Conservation (phyloP, 208 protist genomes). For the Wallacemonas sp. region DNA sequence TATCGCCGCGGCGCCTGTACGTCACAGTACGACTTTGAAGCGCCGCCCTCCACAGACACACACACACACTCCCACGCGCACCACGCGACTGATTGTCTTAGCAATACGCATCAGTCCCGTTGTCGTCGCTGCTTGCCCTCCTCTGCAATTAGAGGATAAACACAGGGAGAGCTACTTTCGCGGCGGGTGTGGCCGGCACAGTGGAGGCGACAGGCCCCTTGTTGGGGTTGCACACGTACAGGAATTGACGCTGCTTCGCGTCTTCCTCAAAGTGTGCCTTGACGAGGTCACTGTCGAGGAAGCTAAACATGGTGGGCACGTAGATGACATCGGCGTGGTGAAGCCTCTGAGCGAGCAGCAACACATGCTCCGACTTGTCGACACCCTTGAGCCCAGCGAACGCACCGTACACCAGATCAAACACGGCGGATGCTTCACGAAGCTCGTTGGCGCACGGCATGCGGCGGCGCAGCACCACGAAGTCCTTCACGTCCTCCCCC, state of each 20-base stretch:
- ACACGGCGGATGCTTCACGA: conserved; percentile 10
- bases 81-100: too few species aligned
- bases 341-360: conserved; percentile 51
- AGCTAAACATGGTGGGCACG: conserved; percentile 72
- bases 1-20: too few species aligned
- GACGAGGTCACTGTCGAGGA: conserved; percentile 78
- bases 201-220: conserved; percentile 17
- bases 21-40: too few species aligned
- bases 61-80: too few species aligned
- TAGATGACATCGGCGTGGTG: conserved; percentile 58
- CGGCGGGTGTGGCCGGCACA: conserved; percentile 41
- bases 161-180: conserved; percentile 59
- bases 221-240: conserved; percentile 49
- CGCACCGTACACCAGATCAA: conserved; percentile 62
- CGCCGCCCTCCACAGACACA: too few species aligned
- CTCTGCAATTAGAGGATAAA: conserved; percentile 36
- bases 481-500: conserved; percentile 38
- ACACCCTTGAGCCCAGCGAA: conserved; percentile 54
- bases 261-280: conserved; percentile 82
- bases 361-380: conserved; percentile 68
- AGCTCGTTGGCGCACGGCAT: conserved; percentile 14
- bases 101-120: too few species aligned
- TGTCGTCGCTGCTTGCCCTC: neutral
- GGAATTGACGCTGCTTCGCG: conserved; percentile 43
- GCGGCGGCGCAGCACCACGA: conserved; percentile 67